Evolutionary conservation across 805 yeast species (phyloP).

Genomic region (Yamadazyma paraphyllophila): DNA sequence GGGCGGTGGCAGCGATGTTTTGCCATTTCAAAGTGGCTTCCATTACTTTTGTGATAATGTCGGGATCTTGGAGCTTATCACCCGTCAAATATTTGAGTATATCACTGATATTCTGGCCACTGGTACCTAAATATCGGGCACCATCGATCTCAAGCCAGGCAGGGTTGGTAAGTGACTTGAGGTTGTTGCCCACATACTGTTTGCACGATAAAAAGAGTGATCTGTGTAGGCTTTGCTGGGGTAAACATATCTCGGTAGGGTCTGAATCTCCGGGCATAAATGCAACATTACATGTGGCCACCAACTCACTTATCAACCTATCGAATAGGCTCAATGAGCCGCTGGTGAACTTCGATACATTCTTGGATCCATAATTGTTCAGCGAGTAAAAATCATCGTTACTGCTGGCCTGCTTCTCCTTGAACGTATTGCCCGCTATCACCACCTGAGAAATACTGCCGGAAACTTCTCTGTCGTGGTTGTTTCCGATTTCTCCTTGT

Average conservation of each 20-base stretch:
- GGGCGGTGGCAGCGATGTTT: slow-evolving; percentile 89
- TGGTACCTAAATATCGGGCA: slow-evolving; percentile 61
- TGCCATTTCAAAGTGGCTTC: slow-evolving; percentile 78
- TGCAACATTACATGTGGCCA: slow-evolving; percentile 63
- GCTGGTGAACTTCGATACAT: slow-evolving; percentile 50
- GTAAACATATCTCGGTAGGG: slow-evolving; percentile 80
- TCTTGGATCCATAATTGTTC: slow-evolving; percentile 50
- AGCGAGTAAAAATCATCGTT: slow-evolving; percentile 32
- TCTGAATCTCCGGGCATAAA: slow-evolving; percentile 84
- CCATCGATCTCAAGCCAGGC: slow-evolving; percentile 57
- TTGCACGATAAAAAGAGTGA: slow-evolving; percentile 59
- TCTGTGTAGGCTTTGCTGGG: slow-evolving; percentile 87
- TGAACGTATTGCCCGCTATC: slow-evolving; percentile 71
- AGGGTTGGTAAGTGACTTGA: slow-evolving; percentile 58
- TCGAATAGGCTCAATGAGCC: slow-evolving; percentile 58
- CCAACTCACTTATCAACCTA: slow-evolving; percentile 52
- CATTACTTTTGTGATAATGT: slow-evolving; percentile 41
- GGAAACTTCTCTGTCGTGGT: slow-evolving; percentile 21
- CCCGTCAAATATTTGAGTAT: slow-evolving; percentile 59
- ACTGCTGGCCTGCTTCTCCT: slow-evolving; percentile 24
- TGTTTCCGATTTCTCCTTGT: slow-evolving; percentile 60
- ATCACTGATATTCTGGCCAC: slow-evolving; percentile 86
- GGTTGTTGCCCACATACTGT: slow-evolving; percentile 35
- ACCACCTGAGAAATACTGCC: slow-evolving; percentile 49
- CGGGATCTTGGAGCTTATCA: slow-evolving; percentile 35